A percentile compares a stretch with the other conserved stretches of the same genome.
phyloP scores from a whole-genome alignment of 495 filamentous ascomycete species.

The Gamarada debralockiae region DNA sequence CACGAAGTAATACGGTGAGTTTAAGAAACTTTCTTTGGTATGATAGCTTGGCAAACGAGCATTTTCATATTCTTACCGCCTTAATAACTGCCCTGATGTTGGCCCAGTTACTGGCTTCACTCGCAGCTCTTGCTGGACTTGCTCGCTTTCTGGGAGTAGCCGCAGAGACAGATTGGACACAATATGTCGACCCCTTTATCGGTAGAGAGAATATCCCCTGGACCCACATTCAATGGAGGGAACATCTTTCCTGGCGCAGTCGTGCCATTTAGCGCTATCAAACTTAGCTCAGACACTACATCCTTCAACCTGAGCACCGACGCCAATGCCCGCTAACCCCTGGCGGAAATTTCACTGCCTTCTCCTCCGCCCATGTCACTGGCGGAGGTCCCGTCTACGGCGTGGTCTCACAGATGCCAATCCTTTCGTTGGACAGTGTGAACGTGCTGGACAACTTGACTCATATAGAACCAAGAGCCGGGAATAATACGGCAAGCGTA shows the following conservation, averaged over 20 bases:
- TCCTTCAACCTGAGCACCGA: conserved; percentile 37
- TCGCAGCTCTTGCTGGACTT: too few relatives aligned
- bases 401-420: conserved; percentile 49
- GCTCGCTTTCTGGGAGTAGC: too few relatives aligned
- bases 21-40: too few relatives aligned
- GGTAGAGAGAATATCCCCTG: background rate
- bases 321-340: conserved; percentile 42
- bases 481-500: conserved; percentile 41
- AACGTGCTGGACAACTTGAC: conserved; percentile 39
- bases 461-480: conserved; percentile 35
- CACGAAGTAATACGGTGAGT: too few relatives aligned
- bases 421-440: conserved; percentile 16
- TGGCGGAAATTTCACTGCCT: conserved; percentile 46
- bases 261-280: background rate
- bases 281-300: background rate
- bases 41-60: too few relatives aligned
- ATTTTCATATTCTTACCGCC: too few relatives aligned
- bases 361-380: conserved; percentile 56
- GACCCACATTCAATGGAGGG: conserved; percentile 21
- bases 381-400: conserved; percentile 58
- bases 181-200: conserved; percentile 1
- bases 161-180: too few relatives aligned
- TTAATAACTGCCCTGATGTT: too few relatives aligned
- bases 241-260: background rate
- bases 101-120: too few relatives aligned